These are phyloP conservation scores for Colletotrichum noveboracense DNA, from an alignment of 2,329 filamentous ascomycete species.

Conservation along the genomic window DNA sequence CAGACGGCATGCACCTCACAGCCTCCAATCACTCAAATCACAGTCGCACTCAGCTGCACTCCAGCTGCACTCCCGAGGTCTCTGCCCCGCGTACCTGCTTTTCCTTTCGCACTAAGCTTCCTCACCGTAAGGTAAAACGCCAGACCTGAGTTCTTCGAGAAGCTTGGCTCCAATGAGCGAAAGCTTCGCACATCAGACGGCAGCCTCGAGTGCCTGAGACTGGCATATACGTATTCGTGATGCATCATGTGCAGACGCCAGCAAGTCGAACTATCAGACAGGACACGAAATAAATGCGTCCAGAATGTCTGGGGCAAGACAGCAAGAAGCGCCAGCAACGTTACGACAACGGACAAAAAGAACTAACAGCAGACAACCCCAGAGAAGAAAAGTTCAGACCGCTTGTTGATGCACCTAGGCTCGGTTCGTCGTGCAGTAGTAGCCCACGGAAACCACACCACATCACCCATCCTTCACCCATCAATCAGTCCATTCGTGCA, in stretches of 20 bases:
- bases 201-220: not conserved
- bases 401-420: slow-evolving; percentile 11
- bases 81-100: not conserved
- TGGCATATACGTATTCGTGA: not conserved
- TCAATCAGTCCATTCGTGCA: slow-evolving; percentile 1
- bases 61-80: not conserved
- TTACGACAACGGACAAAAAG: not conserved
- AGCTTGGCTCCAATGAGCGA: not conserved
- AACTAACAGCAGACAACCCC: not conserved
- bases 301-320: not conserved
- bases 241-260: not conserved
- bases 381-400: slow-evolving; percentile 3
- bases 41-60: slow-evolving; percentile 9
- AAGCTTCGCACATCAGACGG: not conserved
- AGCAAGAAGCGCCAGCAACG: not conserved
- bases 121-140: slow-evolving; percentile 1
- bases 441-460: slow-evolving; percentile 5
- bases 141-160: not conserved
- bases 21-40: not conserved
- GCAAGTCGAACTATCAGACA: not conserved
- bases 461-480: not conserved
- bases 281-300: not conserved
- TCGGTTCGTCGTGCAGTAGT: slow-evolving; percentile 16
- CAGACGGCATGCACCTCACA: slow-evolving; percentile 11
- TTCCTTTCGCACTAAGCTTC: not conserved